Percentiles rank a stretch among this genome's conserved stretches.
phyloP scores from a whole-genome alignment of 108 stramenopile species.

The Schizochytrium sp. region DNA sequence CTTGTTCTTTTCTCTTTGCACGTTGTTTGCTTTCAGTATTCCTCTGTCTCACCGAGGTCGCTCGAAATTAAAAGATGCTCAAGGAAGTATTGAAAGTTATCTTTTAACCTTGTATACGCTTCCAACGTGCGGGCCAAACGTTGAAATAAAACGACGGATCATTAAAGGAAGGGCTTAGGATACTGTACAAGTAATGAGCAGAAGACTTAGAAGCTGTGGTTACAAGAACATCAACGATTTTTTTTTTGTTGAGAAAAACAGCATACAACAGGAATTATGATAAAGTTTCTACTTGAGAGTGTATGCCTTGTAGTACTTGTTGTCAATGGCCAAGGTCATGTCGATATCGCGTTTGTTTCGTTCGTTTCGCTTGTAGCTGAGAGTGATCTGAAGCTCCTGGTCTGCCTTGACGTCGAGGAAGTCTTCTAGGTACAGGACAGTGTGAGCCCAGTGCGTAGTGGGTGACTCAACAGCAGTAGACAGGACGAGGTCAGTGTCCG shows the following conservation, averaged over 20 bases:
- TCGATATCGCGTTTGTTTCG: constrained; percentile 61
- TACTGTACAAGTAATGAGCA: not conserved
- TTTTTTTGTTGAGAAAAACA: not conserved
- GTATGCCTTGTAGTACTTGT: constrained; percentile 14
- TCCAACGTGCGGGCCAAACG: not conserved
- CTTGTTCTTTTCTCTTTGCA: not conserved
- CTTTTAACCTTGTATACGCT: not conserved
- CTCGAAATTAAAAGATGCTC: not conserved
- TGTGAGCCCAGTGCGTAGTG: constrained; percentile 64
- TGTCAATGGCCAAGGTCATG: constrained; percentile 52
- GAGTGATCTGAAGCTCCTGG: constrained; percentile 21
- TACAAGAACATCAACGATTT: not conserved
- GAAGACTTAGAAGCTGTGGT: not conserved
- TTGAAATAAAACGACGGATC: constrained; percentile 8
- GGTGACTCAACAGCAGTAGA: constrained; percentile 62
- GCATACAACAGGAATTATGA: not conserved
- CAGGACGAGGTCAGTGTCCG: constrained; percentile 51
- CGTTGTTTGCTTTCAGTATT: not conserved
- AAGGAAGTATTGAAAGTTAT: not conserved
- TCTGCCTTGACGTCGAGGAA: constrained; percentile 55
- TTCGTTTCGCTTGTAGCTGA: constrained; percentile 60
- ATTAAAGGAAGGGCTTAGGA: not conserved
- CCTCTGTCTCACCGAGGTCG: not conserved
- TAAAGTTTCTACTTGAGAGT: not conserved
- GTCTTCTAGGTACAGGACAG: constrained; percentile 49